phyloP scores from a whole-genome alignment of 2,329 filamentous ascomycete genomes.

The Arachnomyces sp. region DNA sequence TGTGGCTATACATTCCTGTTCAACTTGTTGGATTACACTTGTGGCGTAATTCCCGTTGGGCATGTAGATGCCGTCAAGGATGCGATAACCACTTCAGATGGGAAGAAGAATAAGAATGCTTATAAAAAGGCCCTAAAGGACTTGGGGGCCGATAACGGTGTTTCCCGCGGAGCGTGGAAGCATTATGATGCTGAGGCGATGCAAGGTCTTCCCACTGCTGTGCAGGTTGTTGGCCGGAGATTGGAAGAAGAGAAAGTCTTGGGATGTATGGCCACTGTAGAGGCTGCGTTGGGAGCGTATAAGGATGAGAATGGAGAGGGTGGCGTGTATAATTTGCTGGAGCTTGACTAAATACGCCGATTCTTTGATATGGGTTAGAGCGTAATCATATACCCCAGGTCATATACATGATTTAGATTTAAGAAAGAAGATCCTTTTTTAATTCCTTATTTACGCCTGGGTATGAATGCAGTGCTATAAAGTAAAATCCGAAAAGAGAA shows the following conservation, averaged over 20 bases:
- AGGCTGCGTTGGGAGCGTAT: constrained; percentile 58
- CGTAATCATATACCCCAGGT: too few species aligned
- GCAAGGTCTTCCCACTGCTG: constrained; percentile 78
- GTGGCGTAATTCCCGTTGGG: constrained; percentile 75
- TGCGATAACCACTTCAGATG: constrained; percentile 49
- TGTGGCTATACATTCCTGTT: constrained; percentile 94
- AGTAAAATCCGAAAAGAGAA: too few species aligned
- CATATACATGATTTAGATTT: too few species aligned
- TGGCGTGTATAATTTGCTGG: constrained; percentile 29
- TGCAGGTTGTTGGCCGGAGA: constrained; percentile 73
- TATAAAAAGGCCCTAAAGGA: constrained; percentile 29
- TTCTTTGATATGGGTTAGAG: too few species aligned
- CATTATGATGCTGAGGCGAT: constrained; percentile 75
- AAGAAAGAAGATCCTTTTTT: too few species aligned
- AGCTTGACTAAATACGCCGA: constrained; percentile 24
- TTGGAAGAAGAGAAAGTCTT: constrained; percentile 85
- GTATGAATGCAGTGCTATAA: too few species aligned
- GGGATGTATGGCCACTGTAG: constrained; percentile 69
- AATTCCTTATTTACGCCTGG: too few species aligned
- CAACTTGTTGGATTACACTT: constrained; percentile 84
- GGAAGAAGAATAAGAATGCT: constrained; percentile 29
- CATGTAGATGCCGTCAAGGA: constrained; percentile 68
- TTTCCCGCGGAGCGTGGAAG: constrained; percentile 76
- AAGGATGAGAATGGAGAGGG: constrained; percentile 26
- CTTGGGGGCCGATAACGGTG: constrained; percentile 57